These are phyloP conservation scores for Triticum dicoccoides DNA, from an alignment of 176 grass and related monocot species.

Conservation along the genomic window DNA sequence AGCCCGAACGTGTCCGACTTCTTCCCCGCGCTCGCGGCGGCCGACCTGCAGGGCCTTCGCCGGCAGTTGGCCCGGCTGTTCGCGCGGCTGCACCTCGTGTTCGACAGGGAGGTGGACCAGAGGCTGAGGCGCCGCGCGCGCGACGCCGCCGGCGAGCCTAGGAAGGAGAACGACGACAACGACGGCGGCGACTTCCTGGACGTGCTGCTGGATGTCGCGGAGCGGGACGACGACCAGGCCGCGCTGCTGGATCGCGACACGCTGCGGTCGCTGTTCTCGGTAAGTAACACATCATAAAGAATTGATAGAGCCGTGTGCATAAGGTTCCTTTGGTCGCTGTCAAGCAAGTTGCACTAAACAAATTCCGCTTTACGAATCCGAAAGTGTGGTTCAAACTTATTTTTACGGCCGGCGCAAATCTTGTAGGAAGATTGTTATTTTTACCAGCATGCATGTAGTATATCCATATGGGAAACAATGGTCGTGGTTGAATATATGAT, in stretches of 20 bases:
- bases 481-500: too few relatives aligned
- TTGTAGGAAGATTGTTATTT: too few relatives aligned
- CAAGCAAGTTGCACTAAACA: neutral
- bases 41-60: neutral
- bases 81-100: neutral
- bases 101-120: neutral
- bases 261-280: neutral
- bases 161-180: neutral
- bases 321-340: neutral
- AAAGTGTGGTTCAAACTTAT: too few relatives aligned
- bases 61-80: neutral
- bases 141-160: neutral
- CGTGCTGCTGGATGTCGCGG: neutral
- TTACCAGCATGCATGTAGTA: too few relatives aligned
- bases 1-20: neutral
- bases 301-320: too few relatives aligned
- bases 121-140: neutral
- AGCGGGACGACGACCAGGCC: neutral
- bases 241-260: neutral
- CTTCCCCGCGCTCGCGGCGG: neutral
- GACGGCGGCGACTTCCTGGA: neutral
- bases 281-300: neutral
- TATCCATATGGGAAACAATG: too few relatives aligned
- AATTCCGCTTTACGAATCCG: too few relatives aligned
- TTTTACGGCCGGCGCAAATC: too few relatives aligned